Base-by-base conservation (phyloP, 805 yeast genomes). In the Starmerella gropengiesseri region DNA sequence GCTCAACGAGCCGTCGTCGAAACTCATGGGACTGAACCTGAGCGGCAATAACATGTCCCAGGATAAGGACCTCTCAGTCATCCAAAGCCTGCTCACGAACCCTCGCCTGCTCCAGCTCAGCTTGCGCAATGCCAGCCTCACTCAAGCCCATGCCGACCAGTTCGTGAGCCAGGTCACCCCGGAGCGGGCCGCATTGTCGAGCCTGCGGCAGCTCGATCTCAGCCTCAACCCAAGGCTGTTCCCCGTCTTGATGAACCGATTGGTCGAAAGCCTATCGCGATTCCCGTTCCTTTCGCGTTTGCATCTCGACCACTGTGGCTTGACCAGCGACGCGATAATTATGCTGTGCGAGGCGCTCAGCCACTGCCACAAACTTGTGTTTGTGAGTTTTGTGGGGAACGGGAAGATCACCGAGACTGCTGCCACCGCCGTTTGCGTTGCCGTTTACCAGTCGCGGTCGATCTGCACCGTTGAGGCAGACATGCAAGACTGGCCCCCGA, bases 401-500 rank as follows among this genome's bases (percentile, higher is more conserved):
- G 61, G 68, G 14, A 53, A 60, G n/a, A 57, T 81, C 31, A 77
- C 76, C 48, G 68, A 75, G 17, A 66, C 78, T 7, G 71, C 79
- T 5, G 73, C 75, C 16, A 75, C 81, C 3, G 72, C 87, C 0
- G 60, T 87, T 25, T 74, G 81, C 40, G 75, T 77, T 35, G 79
- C 84, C 3, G 75, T 81, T n/a, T 75, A 76, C 55, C 68, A 72
- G 41, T 74, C 86, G 0, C 69, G 69, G 19, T 69, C 78, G n/a
- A 63, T 87, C 35, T 73, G 77, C 40, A 74, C 77, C 13, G 61
- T 84, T 30, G 91, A 81, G 51, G 66, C 82, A 39, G 87, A 82
- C 52, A 69, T 69, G 44, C 77, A 69, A 17, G 61, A 67, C 17
- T 68, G 82, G 50, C 78, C 87, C 11, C 73, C 71, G 41, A 66